Conservation (phyloP, 1,139 yeast species). For the Candida neerlandica region DNA sequence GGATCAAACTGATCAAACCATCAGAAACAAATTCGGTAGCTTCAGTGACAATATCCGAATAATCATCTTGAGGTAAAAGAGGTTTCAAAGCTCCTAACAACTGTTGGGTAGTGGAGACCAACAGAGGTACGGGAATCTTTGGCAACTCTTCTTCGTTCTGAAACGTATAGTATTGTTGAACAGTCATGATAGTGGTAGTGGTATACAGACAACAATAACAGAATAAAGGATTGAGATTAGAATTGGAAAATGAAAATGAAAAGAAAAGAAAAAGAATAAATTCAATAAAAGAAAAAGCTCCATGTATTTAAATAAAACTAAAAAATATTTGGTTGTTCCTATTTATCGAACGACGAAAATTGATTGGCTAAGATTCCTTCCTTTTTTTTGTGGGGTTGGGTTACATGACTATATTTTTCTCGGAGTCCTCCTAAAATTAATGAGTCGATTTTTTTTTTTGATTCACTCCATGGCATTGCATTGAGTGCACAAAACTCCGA, state of each 20-base stretch:
- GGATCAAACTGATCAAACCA: constrained; percentile 47
- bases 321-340: background rate
- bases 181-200: constrained; percentile 6
- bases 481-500: background rate
- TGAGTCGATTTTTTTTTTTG: background rate
- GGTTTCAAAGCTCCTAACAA: constrained; percentile 54
- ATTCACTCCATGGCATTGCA: background rate
- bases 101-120: constrained; percentile 48
- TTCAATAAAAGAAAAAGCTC: background rate
- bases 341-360: background rate
- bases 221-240: background rate
- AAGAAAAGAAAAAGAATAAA: constrained; percentile 3
- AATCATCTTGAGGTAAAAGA: constrained; percentile 46
- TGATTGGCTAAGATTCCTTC: background rate
- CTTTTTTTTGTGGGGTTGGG: constrained; percentile 6
- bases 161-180: constrained; percentile 19
- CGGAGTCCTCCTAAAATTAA: background rate
- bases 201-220: too few species aligned
- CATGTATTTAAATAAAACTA: background rate
- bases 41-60: constrained; percentile 37
- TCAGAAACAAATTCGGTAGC: constrained; percentile 48
- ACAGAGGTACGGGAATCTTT: constrained; percentile 55
- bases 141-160: constrained; percentile 37
- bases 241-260: too few species aligned
- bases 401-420: background rate